Base-by-base conservation (phyloP, 768 basidiomycete genomes). In the Calvatia gigantea region DNA sequence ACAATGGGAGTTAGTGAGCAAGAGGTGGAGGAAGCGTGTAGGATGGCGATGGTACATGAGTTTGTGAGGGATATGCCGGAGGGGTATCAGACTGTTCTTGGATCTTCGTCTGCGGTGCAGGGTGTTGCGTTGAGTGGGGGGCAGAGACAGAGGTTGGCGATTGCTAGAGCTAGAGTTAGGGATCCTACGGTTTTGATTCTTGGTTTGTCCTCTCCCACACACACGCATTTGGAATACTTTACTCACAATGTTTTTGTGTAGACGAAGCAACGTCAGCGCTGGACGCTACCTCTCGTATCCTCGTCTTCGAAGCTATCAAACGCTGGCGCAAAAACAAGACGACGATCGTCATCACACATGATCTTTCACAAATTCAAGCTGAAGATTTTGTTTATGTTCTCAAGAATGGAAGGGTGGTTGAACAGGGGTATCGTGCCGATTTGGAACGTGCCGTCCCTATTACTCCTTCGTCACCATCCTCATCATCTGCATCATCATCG, bases 261-360 rank as follows among this genome's bases (percentile, higher is more conserved):
- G 89, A 91, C 60, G 89, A 91, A 73, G 85, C 86, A 1, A 91
- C 89, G 2, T 90, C 87, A 1, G 87, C 89, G 15, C 76, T 98
- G 56, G 96, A 98, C 69, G 83, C 87, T 11, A 87, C 88, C 2
- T 92, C 94, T 1, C 87, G 95, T 17, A 75, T 91, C 21, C 81
- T 94, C 42, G 91, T 98, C 17, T 91, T 92, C 48, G 81, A 84
- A 55, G 87, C 87, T 1, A 73, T 86, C 50, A 76, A 76, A 63
- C 70, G 70, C 2, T 92, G 89, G 88, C 78, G 91, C 6, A 65
- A 67, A 14, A 87, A 89, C 73, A 85, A 83, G 62, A 98, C 92
- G 4, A 97, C 92, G 5, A 86, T 95, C 65, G 87, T 95, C 59
- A 97, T 98, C 67, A 98, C 96, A 0, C 96, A 98, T 69, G 97